These are phyloP conservation scores for Trichaptum fuscoviolaceum DNA, from an alignment of 768 basidiomycete species.

Conservation along the genomic window DNA sequence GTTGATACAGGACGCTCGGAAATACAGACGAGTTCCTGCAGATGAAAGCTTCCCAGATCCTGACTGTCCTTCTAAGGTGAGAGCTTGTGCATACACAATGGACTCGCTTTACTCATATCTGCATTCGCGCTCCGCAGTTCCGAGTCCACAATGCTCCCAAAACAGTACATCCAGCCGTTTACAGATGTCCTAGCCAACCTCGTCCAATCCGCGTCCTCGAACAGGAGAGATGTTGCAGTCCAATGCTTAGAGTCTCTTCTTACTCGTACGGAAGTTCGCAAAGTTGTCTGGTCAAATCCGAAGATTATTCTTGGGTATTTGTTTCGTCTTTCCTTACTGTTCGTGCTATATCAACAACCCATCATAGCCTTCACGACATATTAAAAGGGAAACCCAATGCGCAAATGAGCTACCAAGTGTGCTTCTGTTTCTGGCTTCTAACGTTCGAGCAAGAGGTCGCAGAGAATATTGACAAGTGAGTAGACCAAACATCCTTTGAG, in stretches of 20 bases:
- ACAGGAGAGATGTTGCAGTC: conserved; percentile 84
- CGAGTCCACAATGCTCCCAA: conserved; percentile 42
- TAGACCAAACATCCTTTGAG: conserved; percentile 7
- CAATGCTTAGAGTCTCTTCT: conserved; percentile 87
- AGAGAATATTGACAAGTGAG: conserved; percentile 81
- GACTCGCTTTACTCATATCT: conserved; percentile 8
- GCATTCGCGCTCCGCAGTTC: conserved; percentile 30
- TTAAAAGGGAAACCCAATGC: conserved; percentile 77
- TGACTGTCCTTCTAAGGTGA: conserved; percentile 80
- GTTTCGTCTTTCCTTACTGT: not conserved
- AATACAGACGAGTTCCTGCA: conserved; percentile 94
- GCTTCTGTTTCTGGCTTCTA: conserved; percentile 89
- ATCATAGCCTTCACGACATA: conserved; percentile 41
- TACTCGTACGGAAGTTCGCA: conserved; percentile 73
- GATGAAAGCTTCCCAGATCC: conserved; percentile 80
- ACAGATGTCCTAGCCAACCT: conserved; percentile 54
- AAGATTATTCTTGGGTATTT: conserved; percentile 64
- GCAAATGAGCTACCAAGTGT: conserved; percentile 94
- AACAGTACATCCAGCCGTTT: conserved; percentile 55
- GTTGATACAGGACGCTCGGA: conserved; percentile 57
- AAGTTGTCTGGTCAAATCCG: conserved; percentile 73
- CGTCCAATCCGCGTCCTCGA: conserved; percentile 51
- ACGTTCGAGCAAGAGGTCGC: conserved; percentile 87
- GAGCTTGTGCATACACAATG: conserved; percentile 13
- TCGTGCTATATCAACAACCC: not conserved